phyloP scores from a whole-genome alignment of 345 rosid genomes.

The Alliaria petiolata region DNA sequence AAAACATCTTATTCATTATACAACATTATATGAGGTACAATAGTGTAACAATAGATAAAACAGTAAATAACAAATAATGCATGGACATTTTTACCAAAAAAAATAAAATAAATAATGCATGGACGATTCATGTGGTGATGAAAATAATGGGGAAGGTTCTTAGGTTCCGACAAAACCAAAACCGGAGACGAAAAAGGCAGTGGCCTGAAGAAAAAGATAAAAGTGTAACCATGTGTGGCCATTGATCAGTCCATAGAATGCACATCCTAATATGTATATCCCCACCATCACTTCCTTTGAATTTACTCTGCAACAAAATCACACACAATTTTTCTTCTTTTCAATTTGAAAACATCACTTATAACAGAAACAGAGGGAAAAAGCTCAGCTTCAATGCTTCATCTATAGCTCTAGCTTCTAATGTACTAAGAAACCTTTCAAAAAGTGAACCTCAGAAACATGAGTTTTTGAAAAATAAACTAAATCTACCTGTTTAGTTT shows the following conservation, averaged over 20 bases:
- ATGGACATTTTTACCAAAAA: neutral
- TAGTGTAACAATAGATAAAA: neutral
- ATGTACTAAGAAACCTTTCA: neutral
- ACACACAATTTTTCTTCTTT: neutral
- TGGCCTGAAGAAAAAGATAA: slow-evolving; percentile 70
- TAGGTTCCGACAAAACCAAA: slow-evolving; percentile 71
- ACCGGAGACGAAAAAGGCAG: slow-evolving; percentile 77
- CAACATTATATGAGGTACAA: neutral
- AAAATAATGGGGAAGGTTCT: neutral
- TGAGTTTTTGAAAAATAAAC: neutral
- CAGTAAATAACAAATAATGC: neutral
- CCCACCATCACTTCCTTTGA: slow-evolving; percentile 71
- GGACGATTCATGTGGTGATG: neutral
- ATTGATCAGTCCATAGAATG: slow-evolving; percentile 55
- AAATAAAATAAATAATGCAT: no score
- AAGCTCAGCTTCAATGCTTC: neutral
- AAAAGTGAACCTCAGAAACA: neutral
- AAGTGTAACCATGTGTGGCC: slow-evolving; percentile 68
- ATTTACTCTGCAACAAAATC: slow-evolving; percentile 50
- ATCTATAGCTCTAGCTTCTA: no score
- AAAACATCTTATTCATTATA: neutral
- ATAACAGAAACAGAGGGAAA: no score
- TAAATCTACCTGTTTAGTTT: no score
- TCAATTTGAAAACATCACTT: neutral
- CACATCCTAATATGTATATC: slow-evolving; percentile 66